phyloP scores from a whole-genome alignment of 2,329 filamentous ascomycete species.

The Fusarium sp. region DNA sequence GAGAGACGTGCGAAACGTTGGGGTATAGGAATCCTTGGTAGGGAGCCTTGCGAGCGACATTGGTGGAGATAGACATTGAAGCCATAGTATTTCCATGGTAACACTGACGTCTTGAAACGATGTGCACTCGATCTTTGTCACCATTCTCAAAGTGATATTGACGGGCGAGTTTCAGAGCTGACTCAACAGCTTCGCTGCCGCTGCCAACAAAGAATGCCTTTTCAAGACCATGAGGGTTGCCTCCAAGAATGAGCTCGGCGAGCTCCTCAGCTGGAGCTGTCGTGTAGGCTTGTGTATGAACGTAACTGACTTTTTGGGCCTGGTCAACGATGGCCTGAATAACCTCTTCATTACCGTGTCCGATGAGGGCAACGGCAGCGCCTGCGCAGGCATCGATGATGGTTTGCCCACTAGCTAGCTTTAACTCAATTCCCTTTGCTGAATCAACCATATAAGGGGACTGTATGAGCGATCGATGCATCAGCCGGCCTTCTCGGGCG shows the following conservation, averaged over 20 bases:
- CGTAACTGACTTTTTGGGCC: conserved; percentile 22
- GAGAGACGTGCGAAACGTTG: conserved; percentile 22
- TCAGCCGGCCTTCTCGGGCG: conserved; percentile 4
- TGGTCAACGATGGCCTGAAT: conserved; percentile 24
- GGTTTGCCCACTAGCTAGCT: conserved; percentile 1
- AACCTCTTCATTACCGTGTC: conserved; percentile 16
- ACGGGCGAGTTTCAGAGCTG: conserved; percentile 62
- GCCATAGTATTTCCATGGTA: conserved; percentile 32
- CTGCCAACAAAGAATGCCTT: conserved; percentile 48
- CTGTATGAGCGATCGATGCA: conserved; percentile 28
- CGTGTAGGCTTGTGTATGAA: conserved; percentile 29
- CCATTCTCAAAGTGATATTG: conserved; percentile 58
- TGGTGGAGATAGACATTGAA: conserved; percentile 27
- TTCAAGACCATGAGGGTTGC: conserved; percentile 17
- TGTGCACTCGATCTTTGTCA: background rate
- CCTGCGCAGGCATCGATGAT: conserved; percentile 24
- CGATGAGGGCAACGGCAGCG: conserved; percentile 16
- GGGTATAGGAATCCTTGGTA: conserved; percentile 20
- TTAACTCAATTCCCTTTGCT: conserved; percentile 3
- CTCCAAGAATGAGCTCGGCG: background rate
- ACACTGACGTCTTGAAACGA: conserved; percentile 12
- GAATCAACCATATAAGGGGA: conserved; percentile 24
- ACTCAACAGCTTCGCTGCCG: conserved; percentile 60
- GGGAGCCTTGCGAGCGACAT: conserved; percentile 10
- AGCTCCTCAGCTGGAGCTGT: conserved; percentile 21